These are phyloP conservation scores for Naganishia sp. DNA, from an alignment of 1,284 basidiomycete species.

Conservation along the genomic window DNA sequence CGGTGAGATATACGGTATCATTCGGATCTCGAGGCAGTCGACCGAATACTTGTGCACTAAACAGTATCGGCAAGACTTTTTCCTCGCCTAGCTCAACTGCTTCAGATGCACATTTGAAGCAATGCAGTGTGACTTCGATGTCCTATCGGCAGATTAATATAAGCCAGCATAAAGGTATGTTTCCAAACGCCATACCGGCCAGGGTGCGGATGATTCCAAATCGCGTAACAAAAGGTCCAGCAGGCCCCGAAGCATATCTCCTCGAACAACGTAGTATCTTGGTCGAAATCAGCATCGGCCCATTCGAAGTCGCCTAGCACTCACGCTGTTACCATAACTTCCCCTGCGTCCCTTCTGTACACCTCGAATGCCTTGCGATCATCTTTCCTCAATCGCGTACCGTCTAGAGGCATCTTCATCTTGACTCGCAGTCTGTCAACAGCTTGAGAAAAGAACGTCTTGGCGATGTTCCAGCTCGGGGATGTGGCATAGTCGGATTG, in stretches of 20 bases:
- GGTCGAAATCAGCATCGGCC: neutral
- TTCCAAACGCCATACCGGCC: constrained; percentile 64
- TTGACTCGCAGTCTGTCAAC: constrained; percentile 71
- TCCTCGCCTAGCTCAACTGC: constrained; percentile 74
- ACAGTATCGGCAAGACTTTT: constrained; percentile 65
- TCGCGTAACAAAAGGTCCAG: constrained; percentile 64
- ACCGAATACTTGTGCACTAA: constrained; percentile 68
- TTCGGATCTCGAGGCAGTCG: constrained; percentile 66
- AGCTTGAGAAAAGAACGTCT: constrained; percentile 73
- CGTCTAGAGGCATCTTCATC: constrained; percentile 64
- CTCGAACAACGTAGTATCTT: constrained; percentile 83
- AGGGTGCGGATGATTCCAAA: constrained; percentile 51
- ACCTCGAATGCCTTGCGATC: constrained; percentile 44
- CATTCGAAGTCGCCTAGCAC: constrained; percentile 44
- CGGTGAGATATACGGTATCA: constrained; percentile 69
- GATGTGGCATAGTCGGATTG: constrained; percentile 57
- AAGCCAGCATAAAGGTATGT: neutral
- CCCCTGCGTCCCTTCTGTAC: constrained; percentile 83
- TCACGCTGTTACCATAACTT: constrained; percentile 85
- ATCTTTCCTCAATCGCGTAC: constrained; percentile 65
- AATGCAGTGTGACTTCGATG: constrained; percentile 79
- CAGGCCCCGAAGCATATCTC: constrained; percentile 73
- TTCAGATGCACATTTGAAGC: constrained; percentile 80
- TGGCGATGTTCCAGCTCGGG: constrained; percentile 61
- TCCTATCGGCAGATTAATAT: constrained; percentile 58